Evolutionary conservation across 1,139 yeast species (phyloP).

Genomic region (Hanseniaspora uvarum): DNA sequence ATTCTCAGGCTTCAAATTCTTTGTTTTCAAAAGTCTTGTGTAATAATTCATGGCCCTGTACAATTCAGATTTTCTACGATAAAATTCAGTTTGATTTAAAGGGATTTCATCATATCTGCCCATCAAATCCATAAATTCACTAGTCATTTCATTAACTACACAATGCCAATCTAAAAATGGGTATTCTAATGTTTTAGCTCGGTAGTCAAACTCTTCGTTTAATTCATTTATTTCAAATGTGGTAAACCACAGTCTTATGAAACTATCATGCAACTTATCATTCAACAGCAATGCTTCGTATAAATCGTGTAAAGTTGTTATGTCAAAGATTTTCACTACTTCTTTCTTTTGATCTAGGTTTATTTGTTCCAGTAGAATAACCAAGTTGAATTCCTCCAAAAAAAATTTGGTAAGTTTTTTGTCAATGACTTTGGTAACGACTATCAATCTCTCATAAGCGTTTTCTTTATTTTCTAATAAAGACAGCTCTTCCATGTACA

Average conservation of each 20-base stretch:
- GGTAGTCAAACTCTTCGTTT: background rate
- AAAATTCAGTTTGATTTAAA: background rate
- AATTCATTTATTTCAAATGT: background rate
- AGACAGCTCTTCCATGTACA: background rate
- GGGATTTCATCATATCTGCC: background rate
- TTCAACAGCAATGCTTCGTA: background rate
- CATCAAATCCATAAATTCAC: constrained; percentile 3
- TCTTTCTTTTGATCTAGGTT: background rate
- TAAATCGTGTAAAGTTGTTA: background rate
- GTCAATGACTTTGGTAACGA: background rate
- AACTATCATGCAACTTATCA: constrained; percentile 1
- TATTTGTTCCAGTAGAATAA: background rate
- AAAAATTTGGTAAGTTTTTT: background rate
- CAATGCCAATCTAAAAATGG: constrained; percentile 3
- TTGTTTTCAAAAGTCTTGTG: background rate
- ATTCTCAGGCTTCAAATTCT: background rate
- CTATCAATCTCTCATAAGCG: background rate
- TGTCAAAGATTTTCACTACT: background rate
- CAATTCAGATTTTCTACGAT: background rate
- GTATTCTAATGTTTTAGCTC: background rate
- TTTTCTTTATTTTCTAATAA: background rate
- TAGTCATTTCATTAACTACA: constrained; percentile 3
- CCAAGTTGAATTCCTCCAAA: background rate
- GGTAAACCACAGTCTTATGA: constrained; percentile 4
- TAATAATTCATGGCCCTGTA: constrained; percentile 2